Conservation (phyloP, 495 filamentous ascomycete genomes). For the Aspergillus avenaceus region DNA sequence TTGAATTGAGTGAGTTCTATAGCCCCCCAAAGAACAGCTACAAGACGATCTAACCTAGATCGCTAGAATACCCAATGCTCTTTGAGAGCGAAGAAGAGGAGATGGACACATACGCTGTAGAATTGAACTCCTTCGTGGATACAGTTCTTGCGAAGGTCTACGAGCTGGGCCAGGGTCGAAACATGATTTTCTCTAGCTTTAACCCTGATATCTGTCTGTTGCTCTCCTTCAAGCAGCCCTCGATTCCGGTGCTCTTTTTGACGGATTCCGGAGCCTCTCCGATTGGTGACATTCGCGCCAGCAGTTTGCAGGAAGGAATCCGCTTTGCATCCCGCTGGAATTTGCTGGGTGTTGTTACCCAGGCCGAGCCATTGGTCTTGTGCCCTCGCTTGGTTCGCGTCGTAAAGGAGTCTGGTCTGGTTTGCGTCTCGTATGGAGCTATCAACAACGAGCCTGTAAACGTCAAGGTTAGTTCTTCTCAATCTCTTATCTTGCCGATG, state of each 20-base stretch:
- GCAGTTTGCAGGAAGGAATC: constrained; percentile 90
- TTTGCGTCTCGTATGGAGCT: constrained; percentile 91
- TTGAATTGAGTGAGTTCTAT: constrained; percentile 75
- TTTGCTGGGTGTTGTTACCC: constrained; percentile 81
- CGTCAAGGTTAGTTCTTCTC: constrained; percentile 64
- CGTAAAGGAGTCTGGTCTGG: constrained; percentile 91
- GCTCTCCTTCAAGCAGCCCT: constrained; percentile 92
- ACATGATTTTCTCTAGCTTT: constrained; percentile 94
- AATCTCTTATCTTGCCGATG: neutral
- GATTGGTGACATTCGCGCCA: constrained; percentile 86
- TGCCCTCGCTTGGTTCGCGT: constrained; percentile 89
- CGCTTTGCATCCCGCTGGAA: constrained; percentile 95
- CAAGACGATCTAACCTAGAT: constrained; percentile 27
- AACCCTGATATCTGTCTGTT: constrained; percentile 95
- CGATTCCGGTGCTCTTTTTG: constrained; percentile 90
- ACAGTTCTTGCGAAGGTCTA: constrained; percentile 87
- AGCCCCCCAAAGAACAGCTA: constrained; percentile 18
- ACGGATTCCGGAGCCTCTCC: constrained; percentile 75
- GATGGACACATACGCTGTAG: constrained; percentile 96
- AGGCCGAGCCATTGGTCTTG: constrained; percentile 78
- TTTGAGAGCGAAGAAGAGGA: constrained; percentile 89
- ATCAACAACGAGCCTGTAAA: constrained; percentile 83
- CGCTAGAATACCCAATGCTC: constrained; percentile 87
- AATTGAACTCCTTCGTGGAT: constrained; percentile 96
- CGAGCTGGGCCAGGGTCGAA: constrained; percentile 63